phyloP scores from a whole-genome alignment of 2,329 filamentous ascomycete species.

The Xylaria sp. region DNA sequence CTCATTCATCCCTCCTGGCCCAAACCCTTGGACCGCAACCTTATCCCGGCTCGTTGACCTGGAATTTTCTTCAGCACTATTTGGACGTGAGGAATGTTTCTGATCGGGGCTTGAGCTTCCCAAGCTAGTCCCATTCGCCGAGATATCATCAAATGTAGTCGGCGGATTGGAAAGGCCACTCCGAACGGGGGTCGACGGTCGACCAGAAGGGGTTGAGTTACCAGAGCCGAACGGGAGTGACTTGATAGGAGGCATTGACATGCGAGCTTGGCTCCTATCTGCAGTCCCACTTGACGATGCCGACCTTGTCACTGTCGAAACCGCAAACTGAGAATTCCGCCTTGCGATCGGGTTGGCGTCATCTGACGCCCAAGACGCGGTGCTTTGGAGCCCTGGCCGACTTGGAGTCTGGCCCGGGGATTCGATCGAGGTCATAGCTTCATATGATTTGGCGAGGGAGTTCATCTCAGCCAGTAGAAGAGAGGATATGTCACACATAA shows the following conservation, averaged over 20 bases:
- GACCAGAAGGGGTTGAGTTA: conserved; percentile 50
- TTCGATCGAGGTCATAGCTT: conserved; percentile 75
- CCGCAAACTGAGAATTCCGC: conserved; percentile 61
- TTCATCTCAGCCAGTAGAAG: conserved; percentile 77
- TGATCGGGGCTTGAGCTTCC: conserved; percentile 51
- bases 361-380: conserved; percentile 47
- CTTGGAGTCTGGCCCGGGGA: conserved; percentile 66
- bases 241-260: conserved; percentile 77
- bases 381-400: conserved; percentile 49
- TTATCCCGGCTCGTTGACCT: conserved; percentile 59
- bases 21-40: conserved; percentile 74
- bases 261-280: conserved; percentile 70
- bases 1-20: conserved; percentile 73
- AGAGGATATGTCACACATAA: conserved; percentile 80
- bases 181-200: conserved; percentile 58
- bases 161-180: conserved; percentile 56
- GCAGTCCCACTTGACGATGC: conserved; percentile 57
- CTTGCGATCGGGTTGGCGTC: conserved; percentile 50
- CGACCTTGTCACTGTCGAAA: conserved; percentile 56
- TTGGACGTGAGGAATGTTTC: conserved; percentile 43
- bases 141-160: conserved; percentile 55
- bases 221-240: conserved; percentile 50
- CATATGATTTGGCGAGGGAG: conserved; percentile 72
- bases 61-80: conserved; percentile 49
- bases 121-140: conserved; percentile 41